Conservation (phyloP, 768 basidiomycete species). For the Fomitopsis pulvina region DNA sequence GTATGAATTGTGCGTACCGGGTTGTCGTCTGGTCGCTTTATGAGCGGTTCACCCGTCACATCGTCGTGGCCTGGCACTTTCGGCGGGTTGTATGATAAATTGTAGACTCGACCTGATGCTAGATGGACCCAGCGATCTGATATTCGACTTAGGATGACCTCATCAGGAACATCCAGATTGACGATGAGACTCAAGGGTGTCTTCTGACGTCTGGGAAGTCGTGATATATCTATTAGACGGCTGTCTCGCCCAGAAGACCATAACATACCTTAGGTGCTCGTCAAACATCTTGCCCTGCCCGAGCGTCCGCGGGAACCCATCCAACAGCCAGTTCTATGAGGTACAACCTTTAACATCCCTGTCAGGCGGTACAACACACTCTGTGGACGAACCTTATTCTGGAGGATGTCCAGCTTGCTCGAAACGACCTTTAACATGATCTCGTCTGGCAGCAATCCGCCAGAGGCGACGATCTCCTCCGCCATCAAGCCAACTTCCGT, state of each 20-base stretch:
- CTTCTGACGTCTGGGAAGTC: conserved; percentile 45
- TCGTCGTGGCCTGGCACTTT: conserved; percentile 78
- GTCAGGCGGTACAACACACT: neutral
- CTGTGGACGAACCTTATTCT: conserved; percentile 47
- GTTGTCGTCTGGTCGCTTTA: conserved; percentile 85
- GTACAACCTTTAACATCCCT: neutral
- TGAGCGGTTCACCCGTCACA: conserved; percentile 79
- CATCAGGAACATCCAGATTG: conserved; percentile 84
- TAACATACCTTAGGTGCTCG: conserved; percentile 55
- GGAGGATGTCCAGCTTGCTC: conserved; percentile 58
- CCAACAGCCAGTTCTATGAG: conserved; percentile 80
- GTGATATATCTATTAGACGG: too few species aligned
- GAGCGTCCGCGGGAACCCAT: conserved; percentile 88
- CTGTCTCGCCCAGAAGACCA: too few species aligned
- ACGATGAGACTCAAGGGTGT: conserved; percentile 74
- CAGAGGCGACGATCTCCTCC: conserved; percentile 72
- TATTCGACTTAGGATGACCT: conserved; percentile 79
- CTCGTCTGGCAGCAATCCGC: conserved; percentile 73
- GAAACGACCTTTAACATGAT: conserved; percentile 74
- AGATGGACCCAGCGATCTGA: conserved; percentile 88
- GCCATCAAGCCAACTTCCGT: conserved; percentile 70
- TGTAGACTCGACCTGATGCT: conserved; percentile 86
- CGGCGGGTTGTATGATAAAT: conserved; percentile 81
- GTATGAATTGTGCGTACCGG: conserved; percentile 47
- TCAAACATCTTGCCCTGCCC: conserved; percentile 80